Conservation (phyloP, 1,284 basidiomycete genomes). For the Leccinum angustisporum region DNA sequence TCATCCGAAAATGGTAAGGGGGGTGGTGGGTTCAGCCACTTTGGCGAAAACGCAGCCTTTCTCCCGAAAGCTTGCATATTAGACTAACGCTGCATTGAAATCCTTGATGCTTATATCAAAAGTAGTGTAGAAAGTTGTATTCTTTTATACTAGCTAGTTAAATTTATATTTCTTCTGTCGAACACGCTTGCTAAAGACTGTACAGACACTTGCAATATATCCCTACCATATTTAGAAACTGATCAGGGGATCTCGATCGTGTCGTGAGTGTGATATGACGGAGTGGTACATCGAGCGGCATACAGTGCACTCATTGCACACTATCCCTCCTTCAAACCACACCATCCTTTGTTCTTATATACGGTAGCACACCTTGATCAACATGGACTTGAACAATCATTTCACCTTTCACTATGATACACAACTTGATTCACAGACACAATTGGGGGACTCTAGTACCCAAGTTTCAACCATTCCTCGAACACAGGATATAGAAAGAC, state of each 20-base stretch:
- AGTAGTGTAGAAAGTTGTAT: not conserved
- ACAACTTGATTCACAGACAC: not conserved
- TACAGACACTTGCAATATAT: too few species aligned
- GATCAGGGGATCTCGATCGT: too few species aligned
- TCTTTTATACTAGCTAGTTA: not conserved
- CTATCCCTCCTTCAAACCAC: not conserved
- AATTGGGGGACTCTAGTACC: not conserved
- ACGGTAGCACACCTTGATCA: not conserved
- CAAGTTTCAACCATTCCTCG: too few species aligned
- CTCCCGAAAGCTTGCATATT: not conserved
- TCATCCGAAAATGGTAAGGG: not conserved
- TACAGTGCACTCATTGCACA: not conserved
- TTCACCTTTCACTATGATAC: not conserved
- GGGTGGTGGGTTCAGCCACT: not conserved
- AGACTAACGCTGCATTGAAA: not conserved
- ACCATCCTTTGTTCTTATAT: not conserved
- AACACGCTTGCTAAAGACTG: not conserved
- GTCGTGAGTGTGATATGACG: not conserved
- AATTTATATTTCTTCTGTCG: not conserved
- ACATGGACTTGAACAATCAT: not conserved
- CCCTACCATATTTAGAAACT: too few species aligned
- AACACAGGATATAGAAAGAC: too few species aligned
- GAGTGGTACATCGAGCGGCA: not conserved
- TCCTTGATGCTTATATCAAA: not conserved
- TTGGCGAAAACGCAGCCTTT: not conserved